Evolutionary conservation across 306 rosid species (phyloP).

Genomic region (Vicia villosa): DNA sequence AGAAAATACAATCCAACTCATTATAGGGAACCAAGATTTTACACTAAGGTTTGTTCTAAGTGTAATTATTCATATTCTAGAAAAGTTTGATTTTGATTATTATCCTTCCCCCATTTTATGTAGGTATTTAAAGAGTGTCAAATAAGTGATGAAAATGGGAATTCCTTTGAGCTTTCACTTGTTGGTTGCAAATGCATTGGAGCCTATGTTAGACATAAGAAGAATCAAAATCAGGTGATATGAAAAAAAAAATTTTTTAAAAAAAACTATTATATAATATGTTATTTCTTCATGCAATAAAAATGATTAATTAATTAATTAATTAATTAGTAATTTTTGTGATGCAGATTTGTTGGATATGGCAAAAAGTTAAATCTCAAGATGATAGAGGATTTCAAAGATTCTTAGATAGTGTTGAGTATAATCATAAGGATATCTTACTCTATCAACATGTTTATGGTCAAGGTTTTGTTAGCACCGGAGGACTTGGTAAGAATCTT

Average conservation of each 20-base stretch:
- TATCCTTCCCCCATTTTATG: not conserved
- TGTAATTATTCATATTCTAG: not conserved
- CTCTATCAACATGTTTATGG: constrained; percentile 62
- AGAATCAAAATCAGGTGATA: constrained; percentile 89
- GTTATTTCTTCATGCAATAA: too few species aligned
- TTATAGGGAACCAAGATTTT: constrained; percentile 89
- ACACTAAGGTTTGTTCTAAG: constrained; percentile 68
- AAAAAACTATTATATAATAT: too few species aligned
- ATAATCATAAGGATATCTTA: constrained; percentile 55
- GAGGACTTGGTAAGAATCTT: constrained; percentile 69
- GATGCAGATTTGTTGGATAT: constrained; percentile 86
- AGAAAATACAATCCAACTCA: constrained; percentile 94
- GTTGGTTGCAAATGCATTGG: constrained; percentile 93
- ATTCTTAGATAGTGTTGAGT: constrained; percentile 67
- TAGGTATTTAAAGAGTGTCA: constrained; percentile 79
- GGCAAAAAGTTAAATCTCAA: constrained; percentile 60
- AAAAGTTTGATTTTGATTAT: constrained; percentile 13
- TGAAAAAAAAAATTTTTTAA: too few species aligned
- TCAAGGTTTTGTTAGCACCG: constrained; percentile 77
- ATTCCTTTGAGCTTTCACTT: constrained; percentile 80
- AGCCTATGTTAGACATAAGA: constrained; percentile 89
- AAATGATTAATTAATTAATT: too few species aligned
- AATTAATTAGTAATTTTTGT: constrained; percentile 6
- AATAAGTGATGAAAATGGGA: constrained; percentile 54
- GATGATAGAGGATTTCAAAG: constrained; percentile 62